phyloP scores from a whole-genome alignment of 148 eudicot genomes.

The Spergularia bocconei region DNA sequence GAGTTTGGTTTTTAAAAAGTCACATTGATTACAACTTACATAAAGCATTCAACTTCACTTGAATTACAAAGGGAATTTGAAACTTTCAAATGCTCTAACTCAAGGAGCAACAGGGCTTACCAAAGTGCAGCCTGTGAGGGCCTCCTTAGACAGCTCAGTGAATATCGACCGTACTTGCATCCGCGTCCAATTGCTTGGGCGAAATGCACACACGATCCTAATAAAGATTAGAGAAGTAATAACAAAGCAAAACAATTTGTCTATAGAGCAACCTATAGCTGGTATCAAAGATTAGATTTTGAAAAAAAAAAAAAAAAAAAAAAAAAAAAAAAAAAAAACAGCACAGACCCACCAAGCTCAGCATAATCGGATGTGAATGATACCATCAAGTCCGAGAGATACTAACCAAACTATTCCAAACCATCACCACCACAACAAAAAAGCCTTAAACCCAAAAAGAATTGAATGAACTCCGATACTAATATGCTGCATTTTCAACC shows the following conservation, averaged over 20 bases:
- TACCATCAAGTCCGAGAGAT: neutral
- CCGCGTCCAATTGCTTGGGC: neutral
- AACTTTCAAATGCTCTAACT: neutral
- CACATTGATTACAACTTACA: neutral
- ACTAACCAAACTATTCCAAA: neutral
- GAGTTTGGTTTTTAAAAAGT: neutral
- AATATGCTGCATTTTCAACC: neutral
- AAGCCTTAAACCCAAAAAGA: neutral
- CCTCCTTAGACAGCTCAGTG: neutral
- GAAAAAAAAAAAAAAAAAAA: neutral
- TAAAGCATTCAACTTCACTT: neutral
- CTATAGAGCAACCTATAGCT: neutral
- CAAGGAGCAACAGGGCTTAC: neutral
- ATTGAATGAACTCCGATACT: too few species aligned
- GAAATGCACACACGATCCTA: slow-evolving; percentile 1
- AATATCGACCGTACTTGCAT: slow-evolving; percentile 3
- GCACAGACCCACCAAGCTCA: neutral
- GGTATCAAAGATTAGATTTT: neutral
- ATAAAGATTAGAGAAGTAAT: neutral
- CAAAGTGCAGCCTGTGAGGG: neutral
- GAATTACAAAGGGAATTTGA: slow-evolving; percentile 4
- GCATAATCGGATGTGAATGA: neutral
- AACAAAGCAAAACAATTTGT: slow-evolving; percentile 2
- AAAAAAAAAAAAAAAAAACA: neutral
- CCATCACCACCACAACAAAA: neutral